Evolutionary conservation across 2,329 filamentous ascomycete species (phyloP), one percentile per base, ranked within the genome.

Genomic region (Sarocladium strictum): DNA sequence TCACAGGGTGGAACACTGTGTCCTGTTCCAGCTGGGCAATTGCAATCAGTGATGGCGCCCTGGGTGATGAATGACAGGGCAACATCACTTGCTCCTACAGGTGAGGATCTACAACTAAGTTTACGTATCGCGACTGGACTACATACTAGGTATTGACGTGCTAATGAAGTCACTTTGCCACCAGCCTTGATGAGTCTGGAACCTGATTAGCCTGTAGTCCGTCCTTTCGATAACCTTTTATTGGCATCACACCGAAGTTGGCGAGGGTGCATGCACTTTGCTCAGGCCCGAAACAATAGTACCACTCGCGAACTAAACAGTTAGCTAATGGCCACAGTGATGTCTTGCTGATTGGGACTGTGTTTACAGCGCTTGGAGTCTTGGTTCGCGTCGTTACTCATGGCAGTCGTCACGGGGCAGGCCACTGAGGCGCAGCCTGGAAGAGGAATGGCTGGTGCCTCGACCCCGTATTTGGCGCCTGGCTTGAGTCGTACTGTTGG

Each of bases 401-500:
- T 33, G 9, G 32, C 35, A 43, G n/a, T 14, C 27, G 47, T 32
- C 47, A 51, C 47, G 23, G 27, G 27, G n/a, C n/a, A n/a, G n/a
- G 27, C 12, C 43, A 49, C 47, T 6, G 3, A 2, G n/a, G 2
- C 10, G 1, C 26, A 51, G 53, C 40, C 49, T 32, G 15, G n/a
- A 26, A 40, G 55, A 32, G 54, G 38, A 41, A 24, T 23, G 29
- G 14, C 32, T 50, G 52, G 19, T 24, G 11, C 12, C 35, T 21
- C 3, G 15, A 29, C 32, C 21, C 32, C 21, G 35, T 17, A 12
- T 12, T 33, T 54, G 50, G 54, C 53, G 33, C 53, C 45, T 3
- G 54, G 53, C 47, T 23, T 37, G n/a, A 40, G 27, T 43, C 35
- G 35, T 47, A 56, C 47, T 41, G 54, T 49, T 43, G 47, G 56